Evolutionary conservation across 2,329 filamentous ascomycete species (phyloP).

Genomic region (Monosporascus sp.): DNA sequence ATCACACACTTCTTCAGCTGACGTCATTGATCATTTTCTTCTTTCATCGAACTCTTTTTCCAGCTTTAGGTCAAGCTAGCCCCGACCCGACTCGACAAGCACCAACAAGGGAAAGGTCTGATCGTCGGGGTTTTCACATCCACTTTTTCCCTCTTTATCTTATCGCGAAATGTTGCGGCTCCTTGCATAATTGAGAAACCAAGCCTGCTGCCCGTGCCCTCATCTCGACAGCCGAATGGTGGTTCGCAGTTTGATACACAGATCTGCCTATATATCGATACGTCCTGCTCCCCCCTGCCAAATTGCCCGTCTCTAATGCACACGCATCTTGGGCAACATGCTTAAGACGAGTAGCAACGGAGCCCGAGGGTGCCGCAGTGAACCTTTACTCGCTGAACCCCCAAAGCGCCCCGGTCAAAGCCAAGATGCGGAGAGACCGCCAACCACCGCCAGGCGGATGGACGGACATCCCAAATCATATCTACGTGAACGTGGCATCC

Average conservation of each 20-base stretch:
- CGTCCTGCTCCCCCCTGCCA: not conserved
- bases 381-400: not conserved
- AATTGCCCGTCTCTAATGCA: not conserved
- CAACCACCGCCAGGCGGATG: not conserved
- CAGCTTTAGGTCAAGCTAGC: not conserved
- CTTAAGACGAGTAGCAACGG: not conserved
- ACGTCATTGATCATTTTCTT: not conserved
- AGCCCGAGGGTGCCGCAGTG: not conserved
- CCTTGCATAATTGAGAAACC: not conserved
- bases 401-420: not conserved
- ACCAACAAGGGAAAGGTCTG: not conserved
- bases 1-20: not conserved
- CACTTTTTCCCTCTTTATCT: not conserved
- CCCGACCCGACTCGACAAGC: not conserved
- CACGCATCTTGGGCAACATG: not conserved
- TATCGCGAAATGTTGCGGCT: not conserved
- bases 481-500: not conserved
- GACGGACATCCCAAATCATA: not conserved
- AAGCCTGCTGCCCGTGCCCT: not conserved
- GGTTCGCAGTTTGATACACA: not conserved
- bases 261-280: not conserved
- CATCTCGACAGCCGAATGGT: not conserved
- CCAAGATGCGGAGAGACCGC: not conserved
- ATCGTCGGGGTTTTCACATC: not conserved
- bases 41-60: not conserved